Conservation (phyloP, 805 yeast species). For the Kuraishia cidri region DNA sequence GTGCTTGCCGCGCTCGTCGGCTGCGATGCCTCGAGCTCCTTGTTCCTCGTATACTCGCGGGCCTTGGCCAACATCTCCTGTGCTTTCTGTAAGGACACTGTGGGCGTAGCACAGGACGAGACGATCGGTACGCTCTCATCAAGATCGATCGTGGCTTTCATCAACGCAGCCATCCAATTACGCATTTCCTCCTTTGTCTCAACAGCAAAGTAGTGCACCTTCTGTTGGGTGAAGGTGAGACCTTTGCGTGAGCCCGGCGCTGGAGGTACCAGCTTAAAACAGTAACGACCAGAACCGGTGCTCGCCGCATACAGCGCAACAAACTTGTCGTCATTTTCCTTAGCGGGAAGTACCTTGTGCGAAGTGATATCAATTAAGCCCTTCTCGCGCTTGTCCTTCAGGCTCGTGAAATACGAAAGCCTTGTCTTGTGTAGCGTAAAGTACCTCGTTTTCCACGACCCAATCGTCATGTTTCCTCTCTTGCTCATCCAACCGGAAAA, state of each 20-base stretch:
- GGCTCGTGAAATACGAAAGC: conserved; percentile 73
- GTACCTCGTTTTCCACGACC: conserved; percentile 86
- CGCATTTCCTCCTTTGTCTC: conserved; percentile 89
- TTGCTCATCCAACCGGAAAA: conserved; percentile 96
- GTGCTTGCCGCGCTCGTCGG: conserved; percentile 1
- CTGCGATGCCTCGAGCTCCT: conserved; percentile 2
- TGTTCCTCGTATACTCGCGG: conserved; percentile 53
- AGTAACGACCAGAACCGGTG: conserved; percentile 88
- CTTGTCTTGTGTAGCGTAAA: conserved; percentile 91
- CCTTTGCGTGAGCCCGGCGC: conserved; percentile 97
- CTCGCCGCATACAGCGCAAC: conserved; percentile 87
- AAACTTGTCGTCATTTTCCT: conserved; percentile 65
- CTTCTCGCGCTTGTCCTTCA: conserved; percentile 75
- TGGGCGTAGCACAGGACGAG: conserved; percentile 92
- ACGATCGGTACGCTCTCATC: conserved; percentile 90
- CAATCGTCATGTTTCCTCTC: conserved; percentile 73
- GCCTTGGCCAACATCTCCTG: conserved; percentile 81
- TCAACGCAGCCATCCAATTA: conserved; percentile 88
- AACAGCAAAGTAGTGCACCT: conserved; percentile 93
- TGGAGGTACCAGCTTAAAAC: conserved; percentile 92
- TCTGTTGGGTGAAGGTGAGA: conserved; percentile 91
- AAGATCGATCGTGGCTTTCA: conserved; percentile 93
- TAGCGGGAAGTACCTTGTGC: conserved; percentile 79
- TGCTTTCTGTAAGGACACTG: conserved; percentile 80
- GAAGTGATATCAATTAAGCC: conserved; percentile 96